Percentiles rank a stretch among this genome's conserved stretches.
Conservation (phyloP, 129 eudicot genomes). For the Scalesia atractyloides region DNA sequence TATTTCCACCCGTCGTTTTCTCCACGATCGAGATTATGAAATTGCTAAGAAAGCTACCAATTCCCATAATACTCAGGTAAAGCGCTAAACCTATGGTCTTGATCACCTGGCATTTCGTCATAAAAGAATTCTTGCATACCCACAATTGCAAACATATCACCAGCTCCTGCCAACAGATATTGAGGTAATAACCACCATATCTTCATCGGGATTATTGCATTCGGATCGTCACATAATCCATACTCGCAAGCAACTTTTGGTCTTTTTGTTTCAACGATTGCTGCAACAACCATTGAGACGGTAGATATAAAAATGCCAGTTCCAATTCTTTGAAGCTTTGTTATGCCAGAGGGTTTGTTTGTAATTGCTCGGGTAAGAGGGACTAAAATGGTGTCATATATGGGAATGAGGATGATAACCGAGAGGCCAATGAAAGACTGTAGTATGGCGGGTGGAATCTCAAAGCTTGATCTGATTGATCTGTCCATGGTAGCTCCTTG, state of each 20-base stretch:
- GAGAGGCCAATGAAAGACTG: constrained; percentile 48
- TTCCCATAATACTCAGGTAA: constrained; percentile 53
- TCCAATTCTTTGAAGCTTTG: constrained; percentile 77
- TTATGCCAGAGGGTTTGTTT: constrained; percentile 51
- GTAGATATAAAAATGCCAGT: constrained; percentile 52
- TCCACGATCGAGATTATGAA: constrained; percentile 52
- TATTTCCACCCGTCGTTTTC: constrained; percentile 39
- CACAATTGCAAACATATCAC: constrained; percentile 52
- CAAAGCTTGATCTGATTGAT: constrained; percentile 44
- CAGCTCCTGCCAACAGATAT: constrained; percentile 53
- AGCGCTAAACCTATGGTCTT: constrained; percentile 61
- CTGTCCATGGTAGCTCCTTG: constrained; percentile 83
- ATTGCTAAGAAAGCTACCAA: constrained; percentile 67
- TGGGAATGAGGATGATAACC: constrained; percentile 50
- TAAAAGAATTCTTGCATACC: constrained; percentile 84
- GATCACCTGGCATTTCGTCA: constrained; percentile 61
- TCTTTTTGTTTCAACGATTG: constrained; percentile 54
- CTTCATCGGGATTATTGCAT: constrained; percentile 57
- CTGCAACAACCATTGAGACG: constrained; percentile 57
- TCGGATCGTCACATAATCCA: constrained; percentile 46
- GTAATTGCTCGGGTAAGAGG: constrained; percentile 55
- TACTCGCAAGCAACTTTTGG: constrained; percentile 45
- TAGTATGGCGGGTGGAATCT: constrained; percentile 72
- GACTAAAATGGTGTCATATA: constrained; percentile 62
- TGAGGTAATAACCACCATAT: constrained; percentile 81